Conservation (phyloP, 768 basidiomycete genomes). For the Exidia glandulosa region DNA sequence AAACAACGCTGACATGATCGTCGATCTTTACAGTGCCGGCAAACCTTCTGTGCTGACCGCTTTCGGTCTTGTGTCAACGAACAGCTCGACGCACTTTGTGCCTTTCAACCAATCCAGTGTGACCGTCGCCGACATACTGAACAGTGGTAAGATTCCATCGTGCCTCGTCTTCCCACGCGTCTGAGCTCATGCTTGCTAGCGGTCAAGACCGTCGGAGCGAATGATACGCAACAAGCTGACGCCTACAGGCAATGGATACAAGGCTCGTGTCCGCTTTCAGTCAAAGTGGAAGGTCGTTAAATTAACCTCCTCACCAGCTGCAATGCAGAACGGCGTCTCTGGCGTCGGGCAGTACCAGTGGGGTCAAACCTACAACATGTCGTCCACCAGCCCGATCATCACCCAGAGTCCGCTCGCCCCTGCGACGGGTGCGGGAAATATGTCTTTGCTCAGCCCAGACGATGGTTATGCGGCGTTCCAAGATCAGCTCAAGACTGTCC, state of each 20-base stretch:
- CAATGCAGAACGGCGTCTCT: constrained; percentile 14
- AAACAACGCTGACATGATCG: background rate
- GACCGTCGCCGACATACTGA: constrained; percentile 3
- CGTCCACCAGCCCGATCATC: background rate
- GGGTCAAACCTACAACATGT: background rate
- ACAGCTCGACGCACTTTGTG: constrained; percentile 41
- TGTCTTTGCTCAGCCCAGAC: constrained; percentile 44
- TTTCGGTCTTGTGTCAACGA: constrained; percentile 54
- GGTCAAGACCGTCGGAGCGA: constrained; percentile 35
- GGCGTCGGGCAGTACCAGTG: constrained; percentile 19
- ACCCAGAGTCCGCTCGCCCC: background rate
- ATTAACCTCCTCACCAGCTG: constrained; percentile 26
- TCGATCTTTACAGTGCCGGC: constrained; percentile 27
- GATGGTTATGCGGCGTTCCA: constrained; percentile 39
- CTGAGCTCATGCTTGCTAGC: constrained; percentile 8
- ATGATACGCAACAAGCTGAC: constrained; percentile 38
- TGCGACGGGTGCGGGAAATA: background rate
- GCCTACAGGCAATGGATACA: constrained; percentile 46
- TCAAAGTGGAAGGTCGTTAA: background rate
- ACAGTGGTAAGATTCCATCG: background rate
- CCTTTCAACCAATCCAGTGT: constrained; percentile 44
- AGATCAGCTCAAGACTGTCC: background rate
- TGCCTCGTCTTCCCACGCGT: background rate
- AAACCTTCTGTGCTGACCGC: constrained; percentile 45
- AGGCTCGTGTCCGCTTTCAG: constrained; percentile 23